Base-by-base conservation (phyloP, 805 yeast genomes). In the Pichia scutulata region DNA sequence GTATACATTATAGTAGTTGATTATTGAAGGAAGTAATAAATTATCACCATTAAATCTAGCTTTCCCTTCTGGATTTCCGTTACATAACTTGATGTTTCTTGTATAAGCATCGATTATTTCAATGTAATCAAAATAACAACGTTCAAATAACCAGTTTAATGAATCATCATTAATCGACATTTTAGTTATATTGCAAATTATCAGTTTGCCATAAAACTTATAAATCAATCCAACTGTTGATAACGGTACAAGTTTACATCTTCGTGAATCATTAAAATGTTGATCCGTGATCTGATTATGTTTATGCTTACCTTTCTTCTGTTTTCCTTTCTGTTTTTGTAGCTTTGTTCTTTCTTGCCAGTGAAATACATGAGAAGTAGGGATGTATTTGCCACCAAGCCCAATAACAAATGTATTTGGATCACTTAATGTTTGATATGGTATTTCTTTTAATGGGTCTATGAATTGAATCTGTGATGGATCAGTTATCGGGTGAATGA, bases 161-260 rank as follows among this genome's bases (percentile, higher is more conserved):
- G 18, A 16, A 5, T 2, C 19, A 33, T 33, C 37, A 33, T 33
- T 33, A 10, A 33, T 33, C 68, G 22, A 77, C 36, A 50, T 41
- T 1, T 39, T 49, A 78, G 67, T 41, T 21, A 78, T 68, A 48
- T 77, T 73, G 28, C 72, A 67, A 49, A 86, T 81, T 48, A 84
- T 81, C 44, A 80, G 80, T 57, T 77, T 79, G 55, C 93, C 93
- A 59, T 72, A 84, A 64, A 84, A 88, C 64, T 89, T 90, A 74
- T 83, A 92, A 18, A 92, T 80, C 52, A 92, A 74, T 24, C 99
- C 99, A 13, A 97, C 97, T 51, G 95, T 84, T 21, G 93, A 82
- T 55, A 92, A 41, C 13, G 40, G 49, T 1, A 43, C 47, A n/a
- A 48, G 4, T 24, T 48, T 42, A 23, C 47, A n/a, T 23, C 50